phyloP scores from a whole-genome alignment of 371 early-diverging fungal genomes.

The Nematocida ausubeli region DNA sequence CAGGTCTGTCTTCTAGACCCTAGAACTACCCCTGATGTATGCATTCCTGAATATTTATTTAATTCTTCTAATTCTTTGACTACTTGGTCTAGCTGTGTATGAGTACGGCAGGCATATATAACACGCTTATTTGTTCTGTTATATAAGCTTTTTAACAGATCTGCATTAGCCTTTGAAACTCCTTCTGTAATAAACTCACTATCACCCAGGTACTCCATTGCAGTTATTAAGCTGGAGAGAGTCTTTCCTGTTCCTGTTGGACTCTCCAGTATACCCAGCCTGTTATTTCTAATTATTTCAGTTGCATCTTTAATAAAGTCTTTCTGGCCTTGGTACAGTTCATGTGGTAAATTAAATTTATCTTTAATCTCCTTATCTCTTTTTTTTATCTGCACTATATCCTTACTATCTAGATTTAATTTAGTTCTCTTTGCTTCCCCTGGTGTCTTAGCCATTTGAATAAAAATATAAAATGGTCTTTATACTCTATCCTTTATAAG shows the following conservation, averaged over 20 bases:
- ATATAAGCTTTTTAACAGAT: slow-evolving; percentile 44
- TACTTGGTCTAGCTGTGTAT: slow-evolving; percentile 66
- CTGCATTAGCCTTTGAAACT: slow-evolving; percentile 40
- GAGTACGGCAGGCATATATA: slow-evolving; percentile 68
- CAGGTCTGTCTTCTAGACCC: slow-evolving; percentile 67
- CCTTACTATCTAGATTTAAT: neutral
- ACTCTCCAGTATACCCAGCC: slow-evolving; percentile 63
- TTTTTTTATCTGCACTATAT: neutral
- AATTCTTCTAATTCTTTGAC: slow-evolving; percentile 62
- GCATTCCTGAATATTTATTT: slow-evolving; percentile 23
- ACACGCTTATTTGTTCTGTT: slow-evolving; percentile 35
- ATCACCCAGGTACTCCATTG: slow-evolving; percentile 54
- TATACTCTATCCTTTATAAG: no score
- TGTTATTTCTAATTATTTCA: slow-evolving; percentile 42
- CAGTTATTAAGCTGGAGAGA: slow-evolving; percentile 57
- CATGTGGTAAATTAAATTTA: neutral
- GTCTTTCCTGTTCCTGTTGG: slow-evolving; percentile 69
- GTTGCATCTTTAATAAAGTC: slow-evolving; percentile 61
- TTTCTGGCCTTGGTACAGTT: slow-evolving; percentile 63
- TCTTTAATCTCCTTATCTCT: neutral
- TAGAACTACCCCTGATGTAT: slow-evolving; percentile 48
- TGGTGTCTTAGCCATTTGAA: neutral
- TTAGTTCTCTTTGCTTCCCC: neutral
- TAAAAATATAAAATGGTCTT: neutral
- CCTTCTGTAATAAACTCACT: slow-evolving; percentile 2